Percentiles rank a stretch among this genome's conserved stretches.
Conservation (phyloP, 768 basidiomycete species). For the Psilocybe cyanescens region DNA sequence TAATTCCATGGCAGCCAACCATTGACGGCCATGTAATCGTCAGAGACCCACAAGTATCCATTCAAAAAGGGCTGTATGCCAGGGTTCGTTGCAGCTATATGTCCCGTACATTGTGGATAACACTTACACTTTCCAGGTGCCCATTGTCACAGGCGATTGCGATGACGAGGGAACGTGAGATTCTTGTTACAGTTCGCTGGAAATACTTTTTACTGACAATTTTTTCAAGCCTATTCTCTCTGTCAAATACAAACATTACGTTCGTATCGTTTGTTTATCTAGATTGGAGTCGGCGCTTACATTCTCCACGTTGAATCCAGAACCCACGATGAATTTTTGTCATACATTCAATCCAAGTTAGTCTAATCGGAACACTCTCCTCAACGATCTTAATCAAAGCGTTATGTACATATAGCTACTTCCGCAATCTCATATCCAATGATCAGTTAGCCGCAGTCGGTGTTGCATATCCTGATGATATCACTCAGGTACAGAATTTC, state of each 20-base stretch:
- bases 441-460: not conserved
- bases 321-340: not conserved
- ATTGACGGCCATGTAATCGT: not conserved
- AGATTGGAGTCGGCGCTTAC: not conserved
- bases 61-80: not conserved
- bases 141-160: not conserved
- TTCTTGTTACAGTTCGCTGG: not conserved
- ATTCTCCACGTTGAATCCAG: not conserved
- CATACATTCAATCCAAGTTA: not conserved
- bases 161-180: slow-evolving; percentile 1
- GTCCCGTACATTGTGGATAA: not conserved
- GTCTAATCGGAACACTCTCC: not conserved
- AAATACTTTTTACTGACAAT: not conserved
- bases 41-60: not conserved
- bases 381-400: not conserved
- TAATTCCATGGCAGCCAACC: not conserved
- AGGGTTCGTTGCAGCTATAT: not conserved
- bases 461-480: not conserved
- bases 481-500: not conserved
- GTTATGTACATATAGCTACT: not conserved
- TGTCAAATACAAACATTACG: not conserved
- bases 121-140: not conserved
- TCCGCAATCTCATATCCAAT: not conserved
- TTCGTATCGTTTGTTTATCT: not conserved
- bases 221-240: not conserved